Conservation (phyloP, 2,329 filamentous ascomycete genomes). For the Botrytis elliptica region DNA sequence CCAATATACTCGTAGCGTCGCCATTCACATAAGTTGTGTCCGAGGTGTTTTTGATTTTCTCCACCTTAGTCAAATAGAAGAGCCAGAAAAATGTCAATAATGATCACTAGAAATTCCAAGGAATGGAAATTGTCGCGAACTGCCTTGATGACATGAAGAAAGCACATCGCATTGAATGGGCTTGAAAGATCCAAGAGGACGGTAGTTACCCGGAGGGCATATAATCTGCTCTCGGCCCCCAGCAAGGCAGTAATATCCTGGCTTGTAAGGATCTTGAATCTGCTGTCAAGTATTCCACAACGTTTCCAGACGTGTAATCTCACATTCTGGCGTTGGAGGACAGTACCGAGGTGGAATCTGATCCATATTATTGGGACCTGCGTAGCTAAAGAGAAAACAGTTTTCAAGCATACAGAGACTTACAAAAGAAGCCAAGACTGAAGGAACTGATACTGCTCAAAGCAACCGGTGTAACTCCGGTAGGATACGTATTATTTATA, state of each 20-base stretch:
- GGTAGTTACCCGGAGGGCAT: background rate
- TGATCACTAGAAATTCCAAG: background rate
- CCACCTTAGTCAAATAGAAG: background rate
- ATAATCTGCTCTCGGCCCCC: background rate
- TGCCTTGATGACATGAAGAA: background rate
- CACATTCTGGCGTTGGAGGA: background rate
- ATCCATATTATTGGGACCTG: background rate
- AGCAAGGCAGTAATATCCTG: background rate
- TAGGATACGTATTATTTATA: background rate
- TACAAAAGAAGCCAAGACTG: constrained; percentile 12
- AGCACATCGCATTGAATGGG: background rate
- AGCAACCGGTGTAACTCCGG: background rate
- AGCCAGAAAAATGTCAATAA: background rate
- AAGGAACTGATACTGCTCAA: background rate
- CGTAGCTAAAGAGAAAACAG: background rate
- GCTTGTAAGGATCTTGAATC: background rate
- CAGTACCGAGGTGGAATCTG: background rate
- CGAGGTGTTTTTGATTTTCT: background rate
- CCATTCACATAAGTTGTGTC: constrained; percentile 1
- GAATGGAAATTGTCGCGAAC: background rate
- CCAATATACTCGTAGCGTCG: background rate
- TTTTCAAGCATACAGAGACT: background rate
- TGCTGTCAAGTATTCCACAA: background rate
- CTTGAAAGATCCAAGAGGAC: background rate
- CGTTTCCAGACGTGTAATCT: background rate